Evolutionary conservation across 805 yeast genomes (phyloP).

Genomic region (Nakazawaea ishiwadae): DNA sequence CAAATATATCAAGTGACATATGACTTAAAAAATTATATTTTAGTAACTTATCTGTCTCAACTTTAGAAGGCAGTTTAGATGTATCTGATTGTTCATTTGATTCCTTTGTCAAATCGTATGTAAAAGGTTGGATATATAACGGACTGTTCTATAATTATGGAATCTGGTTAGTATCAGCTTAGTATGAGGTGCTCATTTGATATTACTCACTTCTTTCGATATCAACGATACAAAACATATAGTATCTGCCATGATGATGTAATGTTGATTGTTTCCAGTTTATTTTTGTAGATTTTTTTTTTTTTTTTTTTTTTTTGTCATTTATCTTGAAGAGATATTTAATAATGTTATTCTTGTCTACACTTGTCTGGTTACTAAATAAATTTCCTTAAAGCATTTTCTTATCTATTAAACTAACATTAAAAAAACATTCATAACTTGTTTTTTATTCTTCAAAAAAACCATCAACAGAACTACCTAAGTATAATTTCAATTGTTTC

Average conservation of each 20-base stretch:
- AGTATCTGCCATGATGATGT: conserved; percentile 15
- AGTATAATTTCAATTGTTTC: conserved; percentile 58
- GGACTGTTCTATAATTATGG: conserved; percentile 39
- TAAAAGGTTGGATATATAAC: conserved; percentile 52
- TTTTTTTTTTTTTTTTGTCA: not conserved
- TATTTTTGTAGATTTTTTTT: not conserved
- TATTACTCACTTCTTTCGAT: conserved; percentile 40
- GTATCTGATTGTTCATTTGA: no score
- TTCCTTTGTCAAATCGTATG: no score
- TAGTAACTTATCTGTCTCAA: conserved; percentile 36
- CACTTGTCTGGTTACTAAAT: no score
- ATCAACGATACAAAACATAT: conserved; percentile 55
- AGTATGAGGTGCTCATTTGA: not conserved
- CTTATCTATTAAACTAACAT: no score
- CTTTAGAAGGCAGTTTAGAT: not conserved
- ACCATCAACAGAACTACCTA: conserved; percentile 63
- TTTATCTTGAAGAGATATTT: no score
- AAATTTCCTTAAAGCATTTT: no score
- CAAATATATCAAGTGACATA: conserved; percentile 68
- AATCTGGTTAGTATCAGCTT: conserved; percentile 10
- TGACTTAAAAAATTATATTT: conserved; percentile 71
- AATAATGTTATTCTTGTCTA: no score
- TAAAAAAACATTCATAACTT: no score
- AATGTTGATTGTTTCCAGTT: conserved; percentile 2
- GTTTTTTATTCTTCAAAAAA: conserved; percentile 31